Base-by-base conservation (phyloP, 345 rosid species). In the Nasturtium officinale region DNA sequence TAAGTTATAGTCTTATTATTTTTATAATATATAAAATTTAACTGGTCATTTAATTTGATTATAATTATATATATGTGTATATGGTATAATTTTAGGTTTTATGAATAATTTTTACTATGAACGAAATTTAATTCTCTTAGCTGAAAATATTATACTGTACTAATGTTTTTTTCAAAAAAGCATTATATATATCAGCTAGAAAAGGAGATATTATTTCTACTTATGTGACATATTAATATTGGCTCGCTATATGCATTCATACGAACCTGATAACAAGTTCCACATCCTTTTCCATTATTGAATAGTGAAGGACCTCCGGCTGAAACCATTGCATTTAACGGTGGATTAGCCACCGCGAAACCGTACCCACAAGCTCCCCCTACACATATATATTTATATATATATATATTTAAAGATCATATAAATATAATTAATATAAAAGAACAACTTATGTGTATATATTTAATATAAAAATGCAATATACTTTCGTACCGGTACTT, bases 301-400 rank as follows among this genome's bases (percentile, higher is more conserved):
- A 61, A 85, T 0, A 87, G 40, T 28, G 89, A 80, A 81, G 85
- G 87, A 0, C 87, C 87, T 50, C 85, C 89, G 1, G 90, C 90
- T 15, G 91, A 75, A 58, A 85, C 51, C 83, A 82, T 69, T 7
- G 85, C 77, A 21, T 61, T 29, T 46, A 86, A 82, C 1, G 91
- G 93, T 6, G 80, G 43, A 69, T 60, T 65, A 18, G 26, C 84
- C 7, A 87, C 88, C 3, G 78, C 75, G 5, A 6, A 26, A 7
- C 77, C 80, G 74, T 78, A 85, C 15, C 91, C 96, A 74, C 91
- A 90, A 71, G 86, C 93, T 65, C 96, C 96, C 11, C 96, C 96
- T 86, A 47, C n/a, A 67, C 2, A 11, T 16, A 11, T 30, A 46
- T 28, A 13, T n/a, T 29, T 25, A 25, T 25, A 3, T 25, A 25